These are phyloP conservation scores for Cryptosporidium xiaoi DNA, from an alignment of 169 alveolate genomes.

Conservation along the genomic window DNA sequence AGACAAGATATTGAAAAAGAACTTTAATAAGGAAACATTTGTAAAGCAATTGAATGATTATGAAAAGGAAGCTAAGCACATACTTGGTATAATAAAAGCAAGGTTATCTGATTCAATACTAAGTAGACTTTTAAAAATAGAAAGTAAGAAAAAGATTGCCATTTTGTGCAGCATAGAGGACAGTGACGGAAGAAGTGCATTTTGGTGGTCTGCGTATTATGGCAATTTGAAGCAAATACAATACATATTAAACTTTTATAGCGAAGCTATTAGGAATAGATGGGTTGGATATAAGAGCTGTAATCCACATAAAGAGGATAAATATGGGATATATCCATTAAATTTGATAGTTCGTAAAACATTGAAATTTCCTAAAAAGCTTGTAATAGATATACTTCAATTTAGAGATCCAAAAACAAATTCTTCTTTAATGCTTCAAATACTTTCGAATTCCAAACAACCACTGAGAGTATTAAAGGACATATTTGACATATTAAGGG, in stretches of 20 bases:
- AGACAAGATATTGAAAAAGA: slow-evolving; percentile 32
- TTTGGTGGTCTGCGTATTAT: slow-evolving; percentile 73
- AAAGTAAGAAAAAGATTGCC: slow-evolving; percentile 60
- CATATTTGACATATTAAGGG: slow-evolving; percentile 9
- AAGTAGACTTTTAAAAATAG: slow-evolving; percentile 47
- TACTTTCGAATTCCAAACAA: slow-evolving; percentile 57
- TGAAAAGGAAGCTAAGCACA: slow-evolving; percentile 65
- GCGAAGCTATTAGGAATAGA: slow-evolving; percentile 42
- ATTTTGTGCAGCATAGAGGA: slow-evolving; percentile 46
- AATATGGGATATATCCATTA: slow-evolving; percentile 53
- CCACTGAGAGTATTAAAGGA: slow-evolving; percentile 45
- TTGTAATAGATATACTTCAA: slow-evolving; percentile 32
- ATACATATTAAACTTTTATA: slow-evolving; percentile 24
- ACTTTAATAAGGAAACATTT: slow-evolving; percentile 12
- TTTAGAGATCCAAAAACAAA: slow-evolving; percentile 51
- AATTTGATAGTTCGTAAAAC: slow-evolving; percentile 27
- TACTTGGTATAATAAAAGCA: slow-evolving; percentile 26
- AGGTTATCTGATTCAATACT: slow-evolving; percentile 23
- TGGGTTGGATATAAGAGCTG: slow-evolving; percentile 64
- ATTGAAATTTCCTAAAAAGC: slow-evolving; percentile 33
- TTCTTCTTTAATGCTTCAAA: slow-evolving; percentile 45
- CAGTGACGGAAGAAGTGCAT: slow-evolving; percentile 54
- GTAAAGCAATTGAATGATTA: slow-evolving; percentile 25
- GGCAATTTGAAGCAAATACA: slow-evolving; percentile 56
- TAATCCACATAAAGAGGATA: slow-evolving; percentile 64